Evolutionary conservation across 768 basidiomycete species (phyloP).

Genomic region (Paxillus rubicundulus): DNA sequence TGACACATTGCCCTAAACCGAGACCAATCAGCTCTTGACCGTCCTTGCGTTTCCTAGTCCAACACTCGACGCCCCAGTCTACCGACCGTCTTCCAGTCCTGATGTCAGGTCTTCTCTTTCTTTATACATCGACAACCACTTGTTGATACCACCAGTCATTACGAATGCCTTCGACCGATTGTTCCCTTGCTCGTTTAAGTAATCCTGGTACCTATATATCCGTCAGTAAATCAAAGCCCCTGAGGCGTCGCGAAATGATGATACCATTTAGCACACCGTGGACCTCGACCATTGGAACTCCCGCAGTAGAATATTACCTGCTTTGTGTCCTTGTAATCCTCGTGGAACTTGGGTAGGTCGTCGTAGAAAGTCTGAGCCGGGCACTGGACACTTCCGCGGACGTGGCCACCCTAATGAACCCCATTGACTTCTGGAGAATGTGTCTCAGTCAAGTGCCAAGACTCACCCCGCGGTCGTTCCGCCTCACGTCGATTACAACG

Average conservation of each 20-base stretch:
- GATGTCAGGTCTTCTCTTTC: slow-evolving; percentile 24
- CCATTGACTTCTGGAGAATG: neutral
- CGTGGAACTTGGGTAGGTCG: slow-evolving; percentile 40
- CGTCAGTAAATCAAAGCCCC: neutral
- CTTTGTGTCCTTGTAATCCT: slow-evolving; percentile 37
- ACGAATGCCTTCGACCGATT: slow-evolving; percentile 39
- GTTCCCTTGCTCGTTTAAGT: slow-evolving; percentile 33
- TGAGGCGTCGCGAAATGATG: neutral
- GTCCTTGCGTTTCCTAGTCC: neutral
- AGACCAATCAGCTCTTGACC: no score
- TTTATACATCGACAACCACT: slow-evolving; percentile 35
- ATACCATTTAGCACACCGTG: slow-evolving; percentile 56
- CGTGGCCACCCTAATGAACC: slow-evolving; percentile 46
- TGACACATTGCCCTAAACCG: no score
- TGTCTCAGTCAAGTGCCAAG: neutral
- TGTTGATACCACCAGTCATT: slow-evolving; percentile 43
- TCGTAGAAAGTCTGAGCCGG: slow-evolving; percentile 52
- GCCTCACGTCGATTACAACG: slow-evolving; percentile 50
- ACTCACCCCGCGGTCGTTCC: slow-evolving; percentile 45
- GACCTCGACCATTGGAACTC: slow-evolving; percentile 50
- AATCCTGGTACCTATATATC: slow-evolving; percentile 47
- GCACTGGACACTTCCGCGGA: slow-evolving; percentile 48
- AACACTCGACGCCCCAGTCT: no score
- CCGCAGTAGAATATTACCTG: slow-evolving; percentile 55
- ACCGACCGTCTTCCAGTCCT: slow-evolving; percentile 8